These are phyloP conservation scores for Dothideomycetidae sp. DNA, from an alignment of 2,329 filamentous ascomycete genomes.

Conservation along the genomic window DNA sequence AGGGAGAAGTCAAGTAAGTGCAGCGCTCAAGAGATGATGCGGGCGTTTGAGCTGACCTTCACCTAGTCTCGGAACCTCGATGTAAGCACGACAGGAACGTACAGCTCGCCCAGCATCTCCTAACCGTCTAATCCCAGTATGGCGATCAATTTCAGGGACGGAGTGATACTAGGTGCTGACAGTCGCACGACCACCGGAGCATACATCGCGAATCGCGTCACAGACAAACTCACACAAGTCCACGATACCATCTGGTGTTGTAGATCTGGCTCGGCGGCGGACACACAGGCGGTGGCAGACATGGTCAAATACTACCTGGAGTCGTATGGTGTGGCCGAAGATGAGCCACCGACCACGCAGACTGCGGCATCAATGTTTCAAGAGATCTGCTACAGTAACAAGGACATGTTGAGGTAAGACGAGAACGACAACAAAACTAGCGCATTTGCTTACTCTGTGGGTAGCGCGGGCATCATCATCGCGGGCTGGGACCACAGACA, in stretches of 20 bases:
- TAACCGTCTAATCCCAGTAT: constrained; percentile 51
- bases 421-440: neutral
- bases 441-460: constrained; percentile 8
- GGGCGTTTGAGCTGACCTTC: constrained; percentile 15
- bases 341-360: constrained; percentile 82
- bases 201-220: constrained; percentile 98
- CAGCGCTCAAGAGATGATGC: neutral
- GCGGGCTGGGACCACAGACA: constrained; percentile 94
- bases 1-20: constrained; percentile 93
- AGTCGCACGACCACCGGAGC: constrained; percentile 93
- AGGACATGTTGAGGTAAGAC: constrained; percentile 72
- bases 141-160: constrained; percentile 98
- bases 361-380: constrained; percentile 93
- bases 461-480: constrained; percentile 88
- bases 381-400: constrained; percentile 96
- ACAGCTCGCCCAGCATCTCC: constrained; percentile 15
- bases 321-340: constrained; percentile 80
- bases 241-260: constrained; percentile 99
- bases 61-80: constrained; percentile 81
- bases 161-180: constrained; percentile 94
- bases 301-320: constrained; percentile 95
- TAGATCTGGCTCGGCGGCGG: constrained; percentile 89
- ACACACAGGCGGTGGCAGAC: constrained; percentile 94
- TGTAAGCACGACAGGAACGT: constrained; percentile 44
- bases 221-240: constrained; percentile 96